Percentiles rank a stretch among this genome's conserved stretches.
Conservation (phyloP, 441 rosid genomes). For the Adansonia grandidieri region DNA sequence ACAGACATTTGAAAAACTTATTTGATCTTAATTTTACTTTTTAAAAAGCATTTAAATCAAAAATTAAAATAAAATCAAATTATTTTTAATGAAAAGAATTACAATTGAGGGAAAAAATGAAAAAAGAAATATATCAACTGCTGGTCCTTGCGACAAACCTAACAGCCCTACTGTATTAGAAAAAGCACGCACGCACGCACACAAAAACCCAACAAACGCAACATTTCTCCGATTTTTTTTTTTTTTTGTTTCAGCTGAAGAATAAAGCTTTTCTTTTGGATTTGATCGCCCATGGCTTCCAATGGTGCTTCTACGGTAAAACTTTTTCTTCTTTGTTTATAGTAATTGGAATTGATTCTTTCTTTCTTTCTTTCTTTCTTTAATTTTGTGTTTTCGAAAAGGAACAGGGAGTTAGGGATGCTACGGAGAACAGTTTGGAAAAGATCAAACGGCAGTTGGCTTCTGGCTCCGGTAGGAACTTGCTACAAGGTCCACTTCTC, state of each 20-base stretch:
- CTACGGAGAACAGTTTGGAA: constrained; percentile 79
- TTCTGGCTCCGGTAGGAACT: constrained; percentile 83
- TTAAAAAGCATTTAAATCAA: no score
- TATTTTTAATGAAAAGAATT: no score
- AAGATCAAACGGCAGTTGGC: constrained; percentile 95
- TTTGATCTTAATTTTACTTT: no score
- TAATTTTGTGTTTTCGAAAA: neutral
- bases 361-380: constrained; percentile 19
- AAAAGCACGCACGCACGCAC: neutral
- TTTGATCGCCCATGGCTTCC: constrained; percentile 62
- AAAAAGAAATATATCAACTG: neutral
- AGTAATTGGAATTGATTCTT: neutral
- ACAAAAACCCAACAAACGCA: constrained; percentile 17
- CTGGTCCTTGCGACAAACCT: constrained; percentile 58
- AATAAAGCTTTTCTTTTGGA: constrained; percentile 19
- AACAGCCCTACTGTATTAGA: constrained; percentile 38
- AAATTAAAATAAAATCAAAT: no score
- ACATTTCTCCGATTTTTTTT: neutral
- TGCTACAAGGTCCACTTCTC: constrained; percentile 92
- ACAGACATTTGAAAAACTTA: no score
- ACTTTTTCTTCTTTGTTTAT: constrained; percentile 8
- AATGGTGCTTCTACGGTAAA: constrained; percentile 84
- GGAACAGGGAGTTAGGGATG: constrained; percentile 56
- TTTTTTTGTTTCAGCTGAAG: constrained; percentile 18
- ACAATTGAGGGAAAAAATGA: neutral